Conservation (phyloP, 805 yeast species). For the Candida patagonica region DNA sequence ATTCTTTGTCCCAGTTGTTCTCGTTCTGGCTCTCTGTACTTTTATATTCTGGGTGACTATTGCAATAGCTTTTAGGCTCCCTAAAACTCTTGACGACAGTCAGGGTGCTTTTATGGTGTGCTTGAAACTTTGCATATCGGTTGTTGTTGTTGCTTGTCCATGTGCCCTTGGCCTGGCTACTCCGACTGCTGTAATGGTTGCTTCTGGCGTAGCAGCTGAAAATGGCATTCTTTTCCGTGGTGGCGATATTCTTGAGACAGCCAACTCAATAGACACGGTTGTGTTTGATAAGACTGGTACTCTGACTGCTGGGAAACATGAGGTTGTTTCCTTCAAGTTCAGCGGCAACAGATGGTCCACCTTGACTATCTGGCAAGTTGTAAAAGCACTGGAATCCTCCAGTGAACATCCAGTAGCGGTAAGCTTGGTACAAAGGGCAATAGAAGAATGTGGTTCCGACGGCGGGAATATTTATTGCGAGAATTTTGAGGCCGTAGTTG, state of each 20-base stretch:
- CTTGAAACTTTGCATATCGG: slow-evolving; percentile 76
- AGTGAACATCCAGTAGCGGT: slow-evolving; percentile 87
- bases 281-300: slow-evolving; percentile 97
- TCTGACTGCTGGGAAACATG: slow-evolving; percentile 60
- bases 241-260: slow-evolving; percentile 76
- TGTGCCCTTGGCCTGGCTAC: slow-evolving; percentile 97
- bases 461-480: slow-evolving; percentile 6
- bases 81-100: slow-evolving; percentile 38
- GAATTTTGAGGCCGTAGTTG: slow-evolving; percentile 23
- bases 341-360: neutral
- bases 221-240: slow-evolving; percentile 89
- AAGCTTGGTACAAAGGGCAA: slow-evolving; percentile 45
- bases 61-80: slow-evolving; percentile 34
- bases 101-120: slow-evolving; percentile 59
- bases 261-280: slow-evolving; percentile 53
- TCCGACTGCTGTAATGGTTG: slow-evolving; percentile 98
- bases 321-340: neutral
- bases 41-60: slow-evolving; percentile 52
- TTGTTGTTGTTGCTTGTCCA: slow-evolving; percentile 96
- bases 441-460: slow-evolving; percentile 10
- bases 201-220: slow-evolving; percentile 91
- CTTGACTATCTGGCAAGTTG: neutral
- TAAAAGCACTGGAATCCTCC: slow-evolving; percentile 43
- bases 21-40: slow-evolving; percentile 54
- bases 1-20: slow-evolving; percentile 69